Conservation (phyloP, 2,329 filamentous ascomycete genomes). For the Colletotrichum lini region DNA sequence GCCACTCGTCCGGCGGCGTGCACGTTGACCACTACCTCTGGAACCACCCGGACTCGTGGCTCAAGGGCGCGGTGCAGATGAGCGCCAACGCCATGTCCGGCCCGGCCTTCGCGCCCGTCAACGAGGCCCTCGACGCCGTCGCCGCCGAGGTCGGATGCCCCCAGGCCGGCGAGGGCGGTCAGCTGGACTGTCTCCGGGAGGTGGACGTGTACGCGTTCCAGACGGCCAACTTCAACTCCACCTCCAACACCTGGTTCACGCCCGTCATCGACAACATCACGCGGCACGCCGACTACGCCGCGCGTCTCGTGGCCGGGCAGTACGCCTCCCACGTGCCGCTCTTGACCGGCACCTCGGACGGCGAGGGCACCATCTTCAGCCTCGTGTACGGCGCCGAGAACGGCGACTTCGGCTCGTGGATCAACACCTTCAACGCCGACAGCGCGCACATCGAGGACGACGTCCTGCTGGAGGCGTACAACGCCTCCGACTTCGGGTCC, state of each 20-base stretch:
- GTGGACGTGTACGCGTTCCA: conserved; percentile 50
- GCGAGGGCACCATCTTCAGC: conserved; percentile 55
- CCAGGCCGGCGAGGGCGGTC: conserved; percentile 47
- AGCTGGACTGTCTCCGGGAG: conserved; percentile 56
- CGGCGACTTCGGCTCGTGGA: conserved; percentile 49
- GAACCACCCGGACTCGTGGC: conserved; percentile 56
- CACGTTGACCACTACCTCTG: conserved; percentile 60
- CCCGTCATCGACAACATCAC: conserved; percentile 54
- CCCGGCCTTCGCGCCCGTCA: conserved; percentile 54
- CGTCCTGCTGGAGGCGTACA: conserved; percentile 52
- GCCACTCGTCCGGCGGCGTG: conserved; percentile 55
- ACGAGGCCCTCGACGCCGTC: conserved; percentile 55
- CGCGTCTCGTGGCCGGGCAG: conserved; percentile 45
- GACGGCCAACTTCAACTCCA: conserved; percentile 52
- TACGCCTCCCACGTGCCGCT: conserved; percentile 54
- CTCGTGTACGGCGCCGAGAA: conserved; percentile 53
- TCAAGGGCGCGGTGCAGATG: conserved; percentile 57
- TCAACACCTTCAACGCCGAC: conserved; percentile 56
- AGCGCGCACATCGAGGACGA: conserved; percentile 54
- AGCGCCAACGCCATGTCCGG: conserved; percentile 59
- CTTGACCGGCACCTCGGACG: conserved; percentile 53
- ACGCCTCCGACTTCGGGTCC: conserved; percentile 52
- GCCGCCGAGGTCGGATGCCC: conserved; percentile 55
- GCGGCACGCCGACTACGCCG: conserved; percentile 51
- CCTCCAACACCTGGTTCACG: conserved; percentile 59